Conservation (phyloP, 768 basidiomycete genomes). For the Crucibulum laeve region DNA sequence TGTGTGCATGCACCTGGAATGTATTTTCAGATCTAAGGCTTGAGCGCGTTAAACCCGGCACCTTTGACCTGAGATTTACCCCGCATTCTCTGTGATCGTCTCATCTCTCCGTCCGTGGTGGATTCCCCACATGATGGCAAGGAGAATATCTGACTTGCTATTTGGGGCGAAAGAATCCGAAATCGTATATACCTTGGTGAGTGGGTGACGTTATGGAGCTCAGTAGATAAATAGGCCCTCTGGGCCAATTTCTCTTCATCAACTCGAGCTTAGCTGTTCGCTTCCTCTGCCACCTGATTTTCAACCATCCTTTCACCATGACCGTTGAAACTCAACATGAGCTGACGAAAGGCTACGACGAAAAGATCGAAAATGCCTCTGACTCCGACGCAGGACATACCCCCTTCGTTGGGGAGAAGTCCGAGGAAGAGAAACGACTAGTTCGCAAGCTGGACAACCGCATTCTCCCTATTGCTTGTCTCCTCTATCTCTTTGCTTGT, state of each 20-base stretch:
- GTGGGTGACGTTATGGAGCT: conserved; percentile 14
- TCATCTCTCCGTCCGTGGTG: no score
- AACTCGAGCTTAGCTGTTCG: conserved; percentile 1
- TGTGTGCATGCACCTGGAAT: no score
- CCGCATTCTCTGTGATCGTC: no score
- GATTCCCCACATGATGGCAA: conserved; percentile 16
- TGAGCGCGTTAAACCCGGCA: no score
- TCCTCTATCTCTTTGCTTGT: conserved; percentile 80
- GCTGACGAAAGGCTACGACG: conserved; percentile 16
- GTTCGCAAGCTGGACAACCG: conserved; percentile 62
- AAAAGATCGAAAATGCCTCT: conserved; percentile 24
- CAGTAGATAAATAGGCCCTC: background rate
- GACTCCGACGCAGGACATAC: conserved; percentile 10
- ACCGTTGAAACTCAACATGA: background rate
- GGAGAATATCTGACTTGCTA: conserved; percentile 13
- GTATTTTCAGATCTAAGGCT: no score
- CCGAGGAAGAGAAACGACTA: conserved; percentile 44
- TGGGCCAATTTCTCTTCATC: background rate
- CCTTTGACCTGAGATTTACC: no score
- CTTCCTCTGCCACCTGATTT: conserved; percentile 4
- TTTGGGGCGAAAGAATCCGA: conserved; percentile 12
- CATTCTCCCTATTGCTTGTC: conserved; percentile 67
- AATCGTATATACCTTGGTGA: conserved; percentile 20
- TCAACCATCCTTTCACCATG: conserved; percentile 1
- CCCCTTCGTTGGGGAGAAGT: conserved; percentile 12